Evolutionary conservation across 1,284 basidiomycete species (phyloP).

Genomic region (Tausonia pullulans): DNA sequence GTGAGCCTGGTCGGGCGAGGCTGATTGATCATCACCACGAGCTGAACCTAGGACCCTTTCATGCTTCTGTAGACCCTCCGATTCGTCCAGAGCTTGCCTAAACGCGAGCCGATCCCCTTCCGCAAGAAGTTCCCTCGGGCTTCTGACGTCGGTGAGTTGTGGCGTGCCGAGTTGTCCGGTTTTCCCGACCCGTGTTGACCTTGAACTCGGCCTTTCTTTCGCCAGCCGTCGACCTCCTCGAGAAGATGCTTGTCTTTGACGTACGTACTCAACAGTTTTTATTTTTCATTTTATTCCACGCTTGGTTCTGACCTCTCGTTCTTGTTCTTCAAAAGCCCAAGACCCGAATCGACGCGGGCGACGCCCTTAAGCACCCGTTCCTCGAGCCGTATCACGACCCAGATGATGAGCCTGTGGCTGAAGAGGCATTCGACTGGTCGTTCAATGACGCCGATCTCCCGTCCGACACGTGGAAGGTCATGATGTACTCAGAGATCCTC

Average conservation of each 20-base stretch:
- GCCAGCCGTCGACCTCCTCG: conserved; percentile 87
- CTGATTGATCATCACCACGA: too few species aligned
- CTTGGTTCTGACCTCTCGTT: too few species aligned
- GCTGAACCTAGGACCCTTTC: background rate
- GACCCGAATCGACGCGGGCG: conserved; percentile 86
- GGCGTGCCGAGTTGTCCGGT: background rate
- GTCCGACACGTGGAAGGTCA: conserved; percentile 98
- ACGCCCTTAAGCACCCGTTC: conserved; percentile 83
- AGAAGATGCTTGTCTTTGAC: conserved; percentile 98
- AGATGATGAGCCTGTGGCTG: conserved; percentile 88
- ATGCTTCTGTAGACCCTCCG: conserved; percentile 64
- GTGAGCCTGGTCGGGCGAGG: conserved; percentile 39
- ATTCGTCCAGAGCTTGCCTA: conserved; percentile 95
- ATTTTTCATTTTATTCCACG: too few species aligned
- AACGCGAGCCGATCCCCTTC: conserved; percentile 90
- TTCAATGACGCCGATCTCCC: conserved; percentile 99
- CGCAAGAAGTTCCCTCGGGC: conserved; percentile 80
- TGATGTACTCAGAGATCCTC: conserved; percentile 95
- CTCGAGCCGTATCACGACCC: conserved; percentile 97
- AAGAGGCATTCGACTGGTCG: conserved; percentile 95
- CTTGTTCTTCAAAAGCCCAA: conserved; percentile 42
- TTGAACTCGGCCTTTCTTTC: conserved; percentile 68
- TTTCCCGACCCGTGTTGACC: background rate
- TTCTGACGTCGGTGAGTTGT: conserved; percentile 62
- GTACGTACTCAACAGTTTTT: too few species aligned